A percentile compares a stretch with the other conserved stretches of the same genome.
Conservation (phyloP, 768 basidiomycete species). For the Amanita thiersii region DNA sequence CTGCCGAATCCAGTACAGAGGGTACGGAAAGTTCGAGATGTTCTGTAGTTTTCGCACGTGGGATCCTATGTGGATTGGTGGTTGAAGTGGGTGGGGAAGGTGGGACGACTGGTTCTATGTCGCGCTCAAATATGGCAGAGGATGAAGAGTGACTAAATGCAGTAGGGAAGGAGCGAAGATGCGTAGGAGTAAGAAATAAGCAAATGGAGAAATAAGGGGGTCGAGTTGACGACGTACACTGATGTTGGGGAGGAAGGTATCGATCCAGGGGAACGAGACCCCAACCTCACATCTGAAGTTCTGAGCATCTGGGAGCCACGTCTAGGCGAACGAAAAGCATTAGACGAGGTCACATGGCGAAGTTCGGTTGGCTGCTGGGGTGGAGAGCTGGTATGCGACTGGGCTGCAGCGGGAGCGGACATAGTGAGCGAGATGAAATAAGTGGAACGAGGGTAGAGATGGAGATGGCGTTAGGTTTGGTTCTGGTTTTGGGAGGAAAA, state of each 20-base stretch:
- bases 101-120: slow-evolving; percentile 64
- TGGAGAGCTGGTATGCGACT: slow-evolving; percentile 26
- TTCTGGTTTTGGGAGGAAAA: too few relatives aligned
- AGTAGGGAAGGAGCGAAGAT: background rate
- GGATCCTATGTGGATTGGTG: slow-evolving; percentile 63
- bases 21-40: slow-evolving; percentile 76
- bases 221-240: slow-evolving; percentile 38
- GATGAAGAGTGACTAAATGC: slow-evolving; percentile 57
- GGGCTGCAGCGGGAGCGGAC: background rate
- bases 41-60: slow-evolving; percentile 65
- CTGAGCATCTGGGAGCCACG: slow-evolving; percentile 43
- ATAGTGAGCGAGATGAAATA: background rate
- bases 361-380: slow-evolving; percentile 25
- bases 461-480: too few relatives aligned
- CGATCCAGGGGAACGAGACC: slow-evolving; percentile 61
- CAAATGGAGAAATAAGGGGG: slow-evolving; percentile 2
- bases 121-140: slow-evolving; percentile 87
- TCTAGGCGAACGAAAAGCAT: slow-evolving; percentile 30
- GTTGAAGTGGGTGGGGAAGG: slow-evolving; percentile 23
- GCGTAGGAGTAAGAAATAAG: slow-evolving; percentile 4
- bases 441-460: too few relatives aligned
- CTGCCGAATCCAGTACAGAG: slow-evolving; percentile 79
- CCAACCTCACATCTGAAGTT: slow-evolving; percentile 32
- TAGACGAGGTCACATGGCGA: slow-evolving; percentile 47
- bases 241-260: slow-evolving; percentile 78